Evolutionary conservation across 2,329 filamentous ascomycete genomes (phyloP).

Genomic region (Xylaria hypoxylon): DNA sequence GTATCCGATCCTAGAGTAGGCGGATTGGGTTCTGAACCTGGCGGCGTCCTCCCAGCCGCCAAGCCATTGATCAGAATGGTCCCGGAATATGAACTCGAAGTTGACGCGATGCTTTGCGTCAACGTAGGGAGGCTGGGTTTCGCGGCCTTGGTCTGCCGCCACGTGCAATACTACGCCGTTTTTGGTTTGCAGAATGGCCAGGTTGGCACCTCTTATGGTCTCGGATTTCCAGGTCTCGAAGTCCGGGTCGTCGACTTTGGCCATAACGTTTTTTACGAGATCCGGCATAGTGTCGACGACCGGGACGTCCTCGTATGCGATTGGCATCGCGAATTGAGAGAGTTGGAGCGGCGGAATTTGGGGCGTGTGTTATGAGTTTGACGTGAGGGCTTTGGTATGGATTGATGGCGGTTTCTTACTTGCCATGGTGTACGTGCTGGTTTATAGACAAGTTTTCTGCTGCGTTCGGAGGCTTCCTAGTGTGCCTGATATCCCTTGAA

Average conservation of each 20-base stretch:
- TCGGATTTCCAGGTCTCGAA: slow-evolving; percentile 1
- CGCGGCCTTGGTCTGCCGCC: background rate
- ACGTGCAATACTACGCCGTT: background rate
- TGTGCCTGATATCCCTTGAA: background rate
- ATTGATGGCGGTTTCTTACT: background rate
- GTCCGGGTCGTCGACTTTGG: background rate
- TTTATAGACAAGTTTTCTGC: background rate
- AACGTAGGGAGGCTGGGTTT: background rate
- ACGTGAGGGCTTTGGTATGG: background rate
- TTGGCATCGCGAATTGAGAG: background rate
- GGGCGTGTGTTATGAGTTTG: background rate
- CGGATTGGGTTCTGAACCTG: background rate
- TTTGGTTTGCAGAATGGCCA: background rate
- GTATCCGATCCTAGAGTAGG: background rate
- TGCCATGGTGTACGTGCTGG: background rate
- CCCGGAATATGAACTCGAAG: background rate
- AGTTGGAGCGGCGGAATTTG: background rate
- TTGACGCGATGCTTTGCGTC: background rate
- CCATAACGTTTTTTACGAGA: background rate
- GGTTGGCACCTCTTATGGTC: background rate
- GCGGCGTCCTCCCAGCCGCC: background rate
- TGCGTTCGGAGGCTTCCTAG: background rate
- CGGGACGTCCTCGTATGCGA: background rate
- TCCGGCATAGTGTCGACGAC: background rate
- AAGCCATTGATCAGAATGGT: background rate